phyloP scores from a whole-genome alignment of 1,284 basidiomycete species.

The Tetrapyrgos nigripes region DNA sequence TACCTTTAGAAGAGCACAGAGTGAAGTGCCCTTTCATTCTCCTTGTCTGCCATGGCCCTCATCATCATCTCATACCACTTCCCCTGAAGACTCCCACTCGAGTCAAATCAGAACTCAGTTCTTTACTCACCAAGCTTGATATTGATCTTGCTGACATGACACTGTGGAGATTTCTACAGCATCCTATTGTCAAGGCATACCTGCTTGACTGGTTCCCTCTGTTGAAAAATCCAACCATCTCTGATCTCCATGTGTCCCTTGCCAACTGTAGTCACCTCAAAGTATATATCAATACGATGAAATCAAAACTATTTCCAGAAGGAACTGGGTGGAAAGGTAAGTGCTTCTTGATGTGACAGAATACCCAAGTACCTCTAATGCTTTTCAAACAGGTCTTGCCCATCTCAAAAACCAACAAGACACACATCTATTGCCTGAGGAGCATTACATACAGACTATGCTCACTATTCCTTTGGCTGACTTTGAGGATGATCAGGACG shows the following conservation, averaged over 20 bases:
- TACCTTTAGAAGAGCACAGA: slow-evolving; percentile 20
- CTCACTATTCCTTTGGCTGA: background rate
- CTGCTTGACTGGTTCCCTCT: slow-evolving; percentile 12
- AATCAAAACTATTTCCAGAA: slow-evolving; percentile 9
- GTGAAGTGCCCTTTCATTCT: slow-evolving; percentile 20
- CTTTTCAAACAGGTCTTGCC: slow-evolving; percentile 4
- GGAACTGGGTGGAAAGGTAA: slow-evolving; percentile 22
- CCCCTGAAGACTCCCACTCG: slow-evolving; percentile 20
- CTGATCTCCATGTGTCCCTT: slow-evolving; percentile 28
- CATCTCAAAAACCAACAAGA: slow-evolving; percentile 7
- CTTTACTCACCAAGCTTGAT: slow-evolving; percentile 13
- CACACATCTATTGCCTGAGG: background rate
- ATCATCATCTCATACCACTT: slow-evolving; percentile 24
- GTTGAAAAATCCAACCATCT: slow-evolving; percentile 16
- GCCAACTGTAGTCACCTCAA: slow-evolving; percentile 23
- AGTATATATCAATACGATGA: slow-evolving; percentile 21
- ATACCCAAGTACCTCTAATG: too few species aligned
- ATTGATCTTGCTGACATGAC: slow-evolving; percentile 29
- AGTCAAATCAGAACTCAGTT: slow-evolving; percentile 9
- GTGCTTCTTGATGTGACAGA: background rate
- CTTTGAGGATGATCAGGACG: background rate
- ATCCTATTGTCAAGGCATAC: slow-evolving; percentile 21
- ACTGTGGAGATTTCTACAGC: slow-evolving; percentile 25
- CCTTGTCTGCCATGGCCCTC: slow-evolving; percentile 14
- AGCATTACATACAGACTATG: slow-evolving; percentile 2